phyloP scores from a whole-genome alignment of 805 yeast species.

The Scheffersomyces lignosus region DNA sequence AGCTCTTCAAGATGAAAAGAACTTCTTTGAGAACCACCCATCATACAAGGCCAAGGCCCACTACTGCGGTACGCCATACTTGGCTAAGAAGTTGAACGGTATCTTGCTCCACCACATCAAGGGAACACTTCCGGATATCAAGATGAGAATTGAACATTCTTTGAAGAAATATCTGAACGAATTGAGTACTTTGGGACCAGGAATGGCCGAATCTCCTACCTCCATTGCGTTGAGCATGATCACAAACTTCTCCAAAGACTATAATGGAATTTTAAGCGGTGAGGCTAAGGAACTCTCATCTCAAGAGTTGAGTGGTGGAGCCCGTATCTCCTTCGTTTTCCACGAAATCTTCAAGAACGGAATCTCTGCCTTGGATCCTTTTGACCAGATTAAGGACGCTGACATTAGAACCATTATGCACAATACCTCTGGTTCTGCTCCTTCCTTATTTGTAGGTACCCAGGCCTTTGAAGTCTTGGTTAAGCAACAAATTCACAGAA shows the following conservation, averaged over 20 bases:
- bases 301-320: slow-evolving; percentile 94
- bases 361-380: slow-evolving; percentile 88
- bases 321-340: slow-evolving; percentile 94
- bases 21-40: slow-evolving; percentile 84
- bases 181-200: slow-evolving; percentile 76
- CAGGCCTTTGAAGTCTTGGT: slow-evolving; percentile 86
- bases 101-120: slow-evolving; percentile 84
- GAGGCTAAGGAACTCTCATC: slow-evolving; percentile 86
- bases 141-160: slow-evolving; percentile 69
- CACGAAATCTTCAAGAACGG: slow-evolving; percentile 96
- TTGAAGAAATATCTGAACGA: slow-evolving; percentile 73
- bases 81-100: slow-evolving; percentile 87
- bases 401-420: slow-evolving; percentile 97
- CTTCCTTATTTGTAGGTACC: slow-evolving; percentile 94
- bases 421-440: slow-evolving; percentile 93
- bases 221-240: slow-evolving; percentile 88
- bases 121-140: slow-evolving; percentile 74
- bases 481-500: slow-evolving; percentile 61
- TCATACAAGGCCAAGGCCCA: slow-evolving; percentile 91
- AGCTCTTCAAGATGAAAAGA: slow-evolving; percentile 78
- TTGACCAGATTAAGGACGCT: slow-evolving; percentile 91
- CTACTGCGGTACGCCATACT: slow-evolving; percentile 97
- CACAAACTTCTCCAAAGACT: slow-evolving; percentile 89
- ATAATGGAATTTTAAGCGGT: slow-evolving; percentile 88
- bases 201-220: slow-evolving; percentile 83